Base-by-base conservation (phyloP, 768 basidiomycete species). In the Boletus bicolor region DNA sequence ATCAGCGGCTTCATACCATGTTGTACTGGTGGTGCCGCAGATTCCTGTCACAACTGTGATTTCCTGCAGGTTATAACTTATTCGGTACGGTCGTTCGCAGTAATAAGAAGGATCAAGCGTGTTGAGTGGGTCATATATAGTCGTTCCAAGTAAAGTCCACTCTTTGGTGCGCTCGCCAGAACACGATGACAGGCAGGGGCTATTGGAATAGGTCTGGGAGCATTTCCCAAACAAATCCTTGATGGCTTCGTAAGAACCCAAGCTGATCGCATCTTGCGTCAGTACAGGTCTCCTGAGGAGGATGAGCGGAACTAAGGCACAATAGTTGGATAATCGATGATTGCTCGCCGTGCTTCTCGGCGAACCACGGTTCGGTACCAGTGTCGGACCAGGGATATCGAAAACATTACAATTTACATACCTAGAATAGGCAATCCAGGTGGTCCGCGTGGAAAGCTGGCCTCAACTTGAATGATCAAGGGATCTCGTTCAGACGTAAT, bases 241-340 rank as follows among this genome's bases (percentile, higher is more conserved):
- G 24, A 56, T 46, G 5, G 21, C 49, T 49, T 56, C 57, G 14
- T 56, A 36, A n/a, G 57, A 58, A 42, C 56, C 56, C 54, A 58
- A 19, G 17, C 56, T 30, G 17, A 56, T 58, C 19, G 50, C 3
- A 32, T 58, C 54, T 46, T 58, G 57, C 6, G 56, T 56, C 15
- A 57, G 19, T 9, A 56, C 42, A 48, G 28, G 41, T 57, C 56
- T 28, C 56, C 56, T 57, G 24, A 2, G 5, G 9, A 14, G 8
- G 1, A 15, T 54, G 24, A 55, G 42, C 15, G 5, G 42, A 44
- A 24, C 9, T n/a, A 7, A 11, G 21, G 4, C 7, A 8, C 21
- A n/a, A 34, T 19, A 32, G 39, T n/a, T 17, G 5, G 28, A 30
- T 30, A 7, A 30, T 7, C 28, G 3, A 36, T 15, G 1, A 24